phyloP scores from a whole-genome alignment of 2,329 filamentous ascomycete species.

The Volutella citrinella region DNA sequence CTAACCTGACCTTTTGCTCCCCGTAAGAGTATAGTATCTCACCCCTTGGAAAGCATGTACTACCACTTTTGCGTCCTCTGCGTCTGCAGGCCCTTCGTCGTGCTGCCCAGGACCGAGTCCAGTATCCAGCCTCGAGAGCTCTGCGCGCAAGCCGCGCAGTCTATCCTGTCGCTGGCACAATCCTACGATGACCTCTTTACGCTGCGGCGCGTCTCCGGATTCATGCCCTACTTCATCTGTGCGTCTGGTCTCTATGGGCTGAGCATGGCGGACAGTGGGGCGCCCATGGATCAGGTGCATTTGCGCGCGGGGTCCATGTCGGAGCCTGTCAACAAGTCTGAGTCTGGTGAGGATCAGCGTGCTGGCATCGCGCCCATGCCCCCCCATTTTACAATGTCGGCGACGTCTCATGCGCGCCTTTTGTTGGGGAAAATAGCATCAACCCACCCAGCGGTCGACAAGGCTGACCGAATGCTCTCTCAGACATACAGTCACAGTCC shows the following conservation, averaged over 20 bases:
- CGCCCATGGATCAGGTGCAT: too few relatives aligned
- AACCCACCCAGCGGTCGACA: too few relatives aligned
- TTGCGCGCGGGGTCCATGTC: too few relatives aligned
- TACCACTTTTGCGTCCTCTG: conserved; percentile 16
- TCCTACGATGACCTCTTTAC: conserved; percentile 18
- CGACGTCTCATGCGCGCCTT: too few relatives aligned
- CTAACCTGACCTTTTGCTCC: not conserved
- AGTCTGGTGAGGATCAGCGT: too few relatives aligned
- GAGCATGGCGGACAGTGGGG: too few relatives aligned
- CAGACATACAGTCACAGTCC: too few relatives aligned
- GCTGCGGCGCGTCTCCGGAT: conserved; percentile 12
- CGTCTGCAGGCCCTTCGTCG: conserved; percentile 10
- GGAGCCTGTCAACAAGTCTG: too few relatives aligned
- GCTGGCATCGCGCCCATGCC: too few relatives aligned
- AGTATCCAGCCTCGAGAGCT: conserved; percentile 8
- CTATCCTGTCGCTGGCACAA: conserved; percentile 9
- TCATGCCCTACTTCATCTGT: conserved; percentile 14
- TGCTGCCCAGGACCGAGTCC: not conserved
- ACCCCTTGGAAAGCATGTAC: conserved; percentile 13
- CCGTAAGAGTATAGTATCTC: not conserved
- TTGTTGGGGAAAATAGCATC: too few relatives aligned
- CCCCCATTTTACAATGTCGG: too few relatives aligned
- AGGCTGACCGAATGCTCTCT: too few relatives aligned
- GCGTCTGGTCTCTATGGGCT: conserved; percentile 7
- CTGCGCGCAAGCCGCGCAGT: conserved; percentile 10